phyloP scores from a whole-genome alignment of 768 basidiomycete species.

The Pilatotrama ljubarskyi region DNA sequence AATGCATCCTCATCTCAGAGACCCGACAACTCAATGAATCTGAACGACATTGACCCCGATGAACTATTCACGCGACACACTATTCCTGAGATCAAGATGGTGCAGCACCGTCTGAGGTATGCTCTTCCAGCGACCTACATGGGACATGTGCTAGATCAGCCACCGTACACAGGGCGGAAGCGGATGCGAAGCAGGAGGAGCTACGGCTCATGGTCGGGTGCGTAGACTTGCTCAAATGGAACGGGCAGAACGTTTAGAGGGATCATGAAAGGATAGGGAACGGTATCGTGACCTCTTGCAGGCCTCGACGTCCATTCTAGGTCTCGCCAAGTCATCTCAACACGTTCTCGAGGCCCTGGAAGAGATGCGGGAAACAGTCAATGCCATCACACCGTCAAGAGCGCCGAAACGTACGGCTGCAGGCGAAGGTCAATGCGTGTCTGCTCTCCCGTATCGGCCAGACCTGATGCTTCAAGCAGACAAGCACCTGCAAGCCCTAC shows the following conservation, averaged over 20 bases:
- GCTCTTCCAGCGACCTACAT: conserved; percentile 3
- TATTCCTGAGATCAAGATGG: conserved; percentile 66
- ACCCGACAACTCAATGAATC: background rate
- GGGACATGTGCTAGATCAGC: background rate
- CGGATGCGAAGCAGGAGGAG: conserved; percentile 86
- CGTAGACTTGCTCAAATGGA: conserved; percentile 38
- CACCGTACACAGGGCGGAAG: conserved; percentile 57
- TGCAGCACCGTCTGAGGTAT: conserved; percentile 66
- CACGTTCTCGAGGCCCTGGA: conserved; percentile 63
- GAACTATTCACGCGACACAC: conserved; percentile 71
- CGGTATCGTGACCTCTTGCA: conserved; percentile 86
- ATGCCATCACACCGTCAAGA: conserved; percentile 46
- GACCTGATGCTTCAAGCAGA: conserved; percentile 42
- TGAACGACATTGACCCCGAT: conserved; percentile 57
- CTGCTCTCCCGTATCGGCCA: background rate
- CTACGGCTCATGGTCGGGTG: conserved; percentile 90
- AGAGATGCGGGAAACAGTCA: conserved; percentile 58
- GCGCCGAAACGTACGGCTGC: conserved; percentile 42
- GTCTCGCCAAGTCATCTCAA: conserved; percentile 67
- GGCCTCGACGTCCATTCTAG: conserved; percentile 82
- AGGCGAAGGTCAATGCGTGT: conserved; percentile 42
- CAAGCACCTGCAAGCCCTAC: conserved; percentile 64
- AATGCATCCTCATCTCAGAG: conserved; percentile 22
- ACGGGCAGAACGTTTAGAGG: conserved; percentile 30
- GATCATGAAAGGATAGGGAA: conserved; percentile 72